These are phyloP conservation scores for Torrubiella hemipterigena DNA, from an alignment of 2,329 filamentous ascomycete genomes.

Conservation along the genomic window DNA sequence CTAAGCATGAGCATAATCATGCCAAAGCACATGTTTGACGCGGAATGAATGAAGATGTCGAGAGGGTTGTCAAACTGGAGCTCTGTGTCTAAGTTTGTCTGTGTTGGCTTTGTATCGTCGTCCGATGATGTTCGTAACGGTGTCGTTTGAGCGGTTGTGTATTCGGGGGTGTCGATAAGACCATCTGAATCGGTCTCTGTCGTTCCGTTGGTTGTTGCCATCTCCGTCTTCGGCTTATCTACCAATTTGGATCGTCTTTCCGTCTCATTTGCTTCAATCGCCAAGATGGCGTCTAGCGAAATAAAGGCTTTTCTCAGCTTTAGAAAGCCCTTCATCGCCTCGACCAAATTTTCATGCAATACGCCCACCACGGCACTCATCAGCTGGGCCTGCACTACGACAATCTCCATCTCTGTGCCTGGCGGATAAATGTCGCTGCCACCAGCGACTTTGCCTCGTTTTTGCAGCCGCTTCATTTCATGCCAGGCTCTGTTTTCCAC, in stretches of 20 bases:
- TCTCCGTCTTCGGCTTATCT: too few species aligned
- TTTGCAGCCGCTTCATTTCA: slow-evolving; percentile 65
- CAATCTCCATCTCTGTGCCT: slow-evolving; percentile 77
- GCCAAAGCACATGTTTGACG: slow-evolving; percentile 81
- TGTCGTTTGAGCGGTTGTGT: too few species aligned
- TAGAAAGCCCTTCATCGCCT: slow-evolving; percentile 85
- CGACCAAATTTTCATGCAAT: slow-evolving; percentile 83
- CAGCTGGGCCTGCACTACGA: slow-evolving; percentile 73
- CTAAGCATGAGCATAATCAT: slow-evolving; percentile 78
- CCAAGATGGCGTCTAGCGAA: slow-evolving; percentile 67
- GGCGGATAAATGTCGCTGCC: slow-evolving; percentile 54
- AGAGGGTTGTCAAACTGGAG: slow-evolving; percentile 20
- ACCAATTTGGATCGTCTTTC: slow-evolving; percentile 7
- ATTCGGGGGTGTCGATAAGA: neutral
- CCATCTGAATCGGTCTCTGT: slow-evolving; percentile 7
- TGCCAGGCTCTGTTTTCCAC: slow-evolving; percentile 67
- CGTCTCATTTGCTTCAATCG: slow-evolving; percentile 50
- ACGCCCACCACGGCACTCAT: slow-evolving; percentile 84
- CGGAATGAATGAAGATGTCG: slow-evolving; percentile 82
- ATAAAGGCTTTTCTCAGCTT: slow-evolving; percentile 83
- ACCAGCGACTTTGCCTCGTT: slow-evolving; percentile 37
- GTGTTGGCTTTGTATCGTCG: too few species aligned
- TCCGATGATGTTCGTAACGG: too few species aligned
- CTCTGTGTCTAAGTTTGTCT: too few species aligned
- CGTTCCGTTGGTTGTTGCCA: slow-evolving; percentile 5